A percentile compares a stretch with the other conserved stretches of the same genome.
Conservation (phyloP, 2,329 filamentous ascomycete species). For the Seiridium unicorne region DNA sequence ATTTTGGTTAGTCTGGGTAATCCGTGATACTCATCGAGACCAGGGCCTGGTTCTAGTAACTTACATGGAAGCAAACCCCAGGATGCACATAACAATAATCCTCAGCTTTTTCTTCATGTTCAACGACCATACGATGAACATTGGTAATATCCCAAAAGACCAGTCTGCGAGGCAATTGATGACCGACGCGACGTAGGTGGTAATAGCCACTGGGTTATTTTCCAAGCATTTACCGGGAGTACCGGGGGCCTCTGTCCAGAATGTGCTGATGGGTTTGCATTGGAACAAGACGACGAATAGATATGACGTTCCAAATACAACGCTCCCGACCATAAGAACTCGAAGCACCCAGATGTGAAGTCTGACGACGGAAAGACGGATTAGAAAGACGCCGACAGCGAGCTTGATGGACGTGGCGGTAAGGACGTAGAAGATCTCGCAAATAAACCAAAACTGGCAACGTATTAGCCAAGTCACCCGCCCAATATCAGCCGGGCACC, state of each 20-base stretch:
- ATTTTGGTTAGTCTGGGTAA: background rate
- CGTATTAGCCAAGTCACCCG: background rate
- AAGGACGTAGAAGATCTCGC: conserved; percentile 2
- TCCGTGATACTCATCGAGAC: background rate
- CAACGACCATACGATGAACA: conserved; percentile 9
- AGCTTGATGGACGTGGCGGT: conserved; percentile 5
- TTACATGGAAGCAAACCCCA: conserved; percentile 10
- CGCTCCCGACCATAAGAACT: conserved; percentile 1
- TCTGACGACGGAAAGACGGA: conserved; percentile 5
- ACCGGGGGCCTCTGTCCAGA: conserved; percentile 7
- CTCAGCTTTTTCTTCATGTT: conserved; percentile 4
- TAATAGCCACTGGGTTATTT: background rate
- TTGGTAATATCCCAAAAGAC: conserved; percentile 6
- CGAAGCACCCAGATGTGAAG: background rate
- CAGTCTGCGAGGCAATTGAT: conserved; percentile 9
- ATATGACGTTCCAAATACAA: conserved; percentile 4
- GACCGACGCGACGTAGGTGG: conserved; percentile 1
- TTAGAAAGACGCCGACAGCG: conserved; percentile 6
- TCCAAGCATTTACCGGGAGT: conserved; percentile 7
- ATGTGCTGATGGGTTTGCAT: conserved; percentile 6
- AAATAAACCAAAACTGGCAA: conserved; percentile 6
- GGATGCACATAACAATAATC: conserved; percentile 5
- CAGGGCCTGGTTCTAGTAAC: background rate
- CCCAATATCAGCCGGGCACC: background rate
- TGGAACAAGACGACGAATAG: conserved; percentile 4